A percentile compares a stretch with the other conserved stretches of the same genome.
Conservation (phyloP, 805 yeast genomes). For the Wickerhamiella vanderwaltii region DNA sequence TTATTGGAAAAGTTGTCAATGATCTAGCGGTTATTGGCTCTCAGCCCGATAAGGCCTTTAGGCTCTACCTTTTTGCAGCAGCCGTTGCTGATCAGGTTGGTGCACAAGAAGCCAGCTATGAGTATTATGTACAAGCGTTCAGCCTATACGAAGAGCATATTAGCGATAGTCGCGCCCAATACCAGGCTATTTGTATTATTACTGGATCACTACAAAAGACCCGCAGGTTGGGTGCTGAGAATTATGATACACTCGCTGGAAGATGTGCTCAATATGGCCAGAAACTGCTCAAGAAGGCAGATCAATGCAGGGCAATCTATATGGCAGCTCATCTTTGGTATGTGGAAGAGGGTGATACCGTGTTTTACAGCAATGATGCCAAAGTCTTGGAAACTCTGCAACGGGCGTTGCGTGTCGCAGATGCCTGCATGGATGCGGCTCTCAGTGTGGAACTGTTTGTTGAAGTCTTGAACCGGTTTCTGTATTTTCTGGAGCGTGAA, state of each 20-base stretch:
- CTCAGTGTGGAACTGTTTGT: slow-evolving; percentile 73
- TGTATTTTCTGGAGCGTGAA: slow-evolving; percentile 77
- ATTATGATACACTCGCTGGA: slow-evolving; percentile 70
- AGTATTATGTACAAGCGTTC: slow-evolving; percentile 79
- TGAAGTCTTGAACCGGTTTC: slow-evolving; percentile 75
- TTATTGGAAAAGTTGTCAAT: slow-evolving; percentile 52
- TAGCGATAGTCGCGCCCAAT: slow-evolving; percentile 42
- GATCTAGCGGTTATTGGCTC: slow-evolving; percentile 36
- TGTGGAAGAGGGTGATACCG: slow-evolving; percentile 43
- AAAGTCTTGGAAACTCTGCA: slow-evolving; percentile 86
- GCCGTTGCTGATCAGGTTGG: slow-evolving; percentile 66
- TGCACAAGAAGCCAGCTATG: slow-evolving; percentile 65
- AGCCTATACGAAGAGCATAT: slow-evolving; percentile 63
- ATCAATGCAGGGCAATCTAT: slow-evolving; percentile 86
- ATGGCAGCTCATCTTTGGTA: slow-evolving; percentile 88
- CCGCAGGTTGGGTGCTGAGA: slow-evolving; percentile 45
- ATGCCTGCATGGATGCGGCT: slow-evolving; percentile 74
- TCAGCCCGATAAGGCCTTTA: slow-evolving; percentile 27
- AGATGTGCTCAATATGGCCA: slow-evolving; percentile 81
- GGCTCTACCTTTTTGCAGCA: slow-evolving; percentile 52
- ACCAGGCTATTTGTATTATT: slow-evolving; percentile 39
- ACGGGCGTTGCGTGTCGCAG: slow-evolving; percentile 78
- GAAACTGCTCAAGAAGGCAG: slow-evolving; percentile 78
- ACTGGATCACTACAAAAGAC: slow-evolving; percentile 42
- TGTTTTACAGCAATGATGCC: slow-evolving; percentile 40